Percentiles rank a stretch among this genome's conserved stretches.
Conservation (phyloP, 1,284 basidiomycete species). For the Cystobasidium pallidum region DNA sequence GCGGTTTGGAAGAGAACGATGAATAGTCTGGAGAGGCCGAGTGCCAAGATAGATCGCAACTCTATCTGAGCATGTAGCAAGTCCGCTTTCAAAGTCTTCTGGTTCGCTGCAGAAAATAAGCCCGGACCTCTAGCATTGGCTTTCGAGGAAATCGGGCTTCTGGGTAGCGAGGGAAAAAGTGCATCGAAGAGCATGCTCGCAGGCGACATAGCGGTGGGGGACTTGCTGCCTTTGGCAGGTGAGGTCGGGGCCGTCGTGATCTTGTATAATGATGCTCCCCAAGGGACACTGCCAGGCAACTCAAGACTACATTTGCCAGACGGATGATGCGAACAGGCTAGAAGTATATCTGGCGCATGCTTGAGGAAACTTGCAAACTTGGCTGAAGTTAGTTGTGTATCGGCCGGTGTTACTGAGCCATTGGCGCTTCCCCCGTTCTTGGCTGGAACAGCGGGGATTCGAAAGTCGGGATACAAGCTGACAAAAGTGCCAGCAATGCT, state of each 20-base stretch:
- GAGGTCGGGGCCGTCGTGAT: constrained; percentile 28
- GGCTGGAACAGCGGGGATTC: constrained; percentile 6
- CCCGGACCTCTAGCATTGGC: background rate
- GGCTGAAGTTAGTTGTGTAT: background rate
- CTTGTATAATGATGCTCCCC: constrained; percentile 38
- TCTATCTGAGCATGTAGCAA: constrained; percentile 22
- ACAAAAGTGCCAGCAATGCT: constrained; percentile 40
- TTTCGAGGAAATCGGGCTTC: background rate
- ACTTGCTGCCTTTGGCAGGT: constrained; percentile 9
- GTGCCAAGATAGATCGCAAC: constrained; percentile 33
- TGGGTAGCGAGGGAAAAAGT: constrained; percentile 26
- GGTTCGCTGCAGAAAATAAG: constrained; percentile 3
- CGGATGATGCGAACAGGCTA: constrained; percentile 36
- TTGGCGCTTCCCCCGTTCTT: background rate
- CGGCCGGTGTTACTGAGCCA: background rate
- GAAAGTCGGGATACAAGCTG: constrained; percentile 31
- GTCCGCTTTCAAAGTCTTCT: constrained; percentile 16
- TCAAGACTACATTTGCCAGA: constrained; percentile 40
- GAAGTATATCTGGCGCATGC: constrained; percentile 17
- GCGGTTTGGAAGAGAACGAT: constrained; percentile 44
- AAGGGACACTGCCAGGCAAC: constrained; percentile 11
- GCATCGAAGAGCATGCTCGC: constrained; percentile 42
- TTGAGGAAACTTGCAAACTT: constrained; percentile 24
- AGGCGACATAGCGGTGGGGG: constrained; percentile 17
- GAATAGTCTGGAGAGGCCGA: constrained; percentile 40